Base-by-base conservation (phyloP, 805 yeast species). In the Metschnikowia drakensbergensis region DNA sequence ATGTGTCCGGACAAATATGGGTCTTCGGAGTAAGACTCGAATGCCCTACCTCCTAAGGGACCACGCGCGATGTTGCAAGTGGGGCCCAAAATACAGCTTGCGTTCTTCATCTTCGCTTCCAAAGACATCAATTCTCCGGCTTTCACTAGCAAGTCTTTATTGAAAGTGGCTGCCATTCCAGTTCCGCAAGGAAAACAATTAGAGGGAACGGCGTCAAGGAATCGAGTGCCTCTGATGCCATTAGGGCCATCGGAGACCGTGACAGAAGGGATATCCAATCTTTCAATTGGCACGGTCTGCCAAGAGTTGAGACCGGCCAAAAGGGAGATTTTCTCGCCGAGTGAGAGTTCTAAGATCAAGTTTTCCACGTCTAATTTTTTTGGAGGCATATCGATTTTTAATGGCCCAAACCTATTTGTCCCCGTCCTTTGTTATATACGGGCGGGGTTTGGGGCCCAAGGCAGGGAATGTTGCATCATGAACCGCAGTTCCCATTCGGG, bases 151-250 rank as follows among this genome's bases (percentile, higher is more conserved):
- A 82, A 64, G 3, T 73, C 75, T 58, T 74, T 71, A 63, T 82
- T 74, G 64, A 76, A 81, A 23, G 84, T 76, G 3, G 85, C 63
- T 2, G 80, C 85, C 59, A 82, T 59, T 3, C 73, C 84, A 7
- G 86, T 79, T 29, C 85, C 86, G 58, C 79, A 76, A 5, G 86
- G 83, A 55, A 82, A 71, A 52, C 83, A 80, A 51, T 80, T 82
- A 37, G 83, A 71, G 6, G 82, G 81, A 25, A 71, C 67, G 35
- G 78, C 71, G 51, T 75, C 67, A 58, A 79, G 77, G 57, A 80
- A 79, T 37, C 66, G 71, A 22, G 82, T 79, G 26, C 86, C 86
- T 53, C 86, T 68, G 41, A 80, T 71, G 53, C 86, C 86, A 57
- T 82, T 82, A 42, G 86, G 86, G 17, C 86, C 86, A 59, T 82